Percentiles rank a stretch among this genome's conserved stretches.
Conservation (phyloP, 73 alveolate species). For the Paramecium octaurelia region DNA sequence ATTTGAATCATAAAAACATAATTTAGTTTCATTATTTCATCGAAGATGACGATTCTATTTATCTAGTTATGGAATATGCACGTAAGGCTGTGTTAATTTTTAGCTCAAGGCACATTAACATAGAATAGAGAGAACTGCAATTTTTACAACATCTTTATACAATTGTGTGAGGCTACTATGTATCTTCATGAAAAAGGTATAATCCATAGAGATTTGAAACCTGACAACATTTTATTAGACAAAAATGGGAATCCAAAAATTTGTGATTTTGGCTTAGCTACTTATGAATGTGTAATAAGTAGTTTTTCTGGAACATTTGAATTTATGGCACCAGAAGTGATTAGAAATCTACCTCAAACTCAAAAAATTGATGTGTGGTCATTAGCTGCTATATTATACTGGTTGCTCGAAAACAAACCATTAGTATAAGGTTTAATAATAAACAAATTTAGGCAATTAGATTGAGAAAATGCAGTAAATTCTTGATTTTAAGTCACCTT, state of each 20-base stretch:
- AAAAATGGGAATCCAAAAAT: conserved; percentile 36
- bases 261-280: conserved; percentile 65
- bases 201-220: conserved; percentile 70
- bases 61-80: conserved; percentile 22
- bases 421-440: neutral
- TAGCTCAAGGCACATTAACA: neutral
- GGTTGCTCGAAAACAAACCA: conserved; percentile 43
- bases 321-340: conserved; percentile 66
- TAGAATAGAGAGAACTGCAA: neutral
- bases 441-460: neutral
- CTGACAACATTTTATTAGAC: conserved; percentile 68
- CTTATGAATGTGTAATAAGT: neutral
- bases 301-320: conserved; percentile 64
- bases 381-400: conserved; percentile 59
- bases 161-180: neutral
- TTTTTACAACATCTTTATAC: neutral
- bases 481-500: neutral
- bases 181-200: conserved; percentile 53
- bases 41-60: neutral
- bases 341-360: conserved; percentile 41
- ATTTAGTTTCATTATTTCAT: neutral
- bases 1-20: neutral
- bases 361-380: conserved; percentile 67
- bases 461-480: neutral
- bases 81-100: neutral